Base-by-base conservation (phyloP, 768 basidiomycete species). In the Cyclocybe aegerita region DNA sequence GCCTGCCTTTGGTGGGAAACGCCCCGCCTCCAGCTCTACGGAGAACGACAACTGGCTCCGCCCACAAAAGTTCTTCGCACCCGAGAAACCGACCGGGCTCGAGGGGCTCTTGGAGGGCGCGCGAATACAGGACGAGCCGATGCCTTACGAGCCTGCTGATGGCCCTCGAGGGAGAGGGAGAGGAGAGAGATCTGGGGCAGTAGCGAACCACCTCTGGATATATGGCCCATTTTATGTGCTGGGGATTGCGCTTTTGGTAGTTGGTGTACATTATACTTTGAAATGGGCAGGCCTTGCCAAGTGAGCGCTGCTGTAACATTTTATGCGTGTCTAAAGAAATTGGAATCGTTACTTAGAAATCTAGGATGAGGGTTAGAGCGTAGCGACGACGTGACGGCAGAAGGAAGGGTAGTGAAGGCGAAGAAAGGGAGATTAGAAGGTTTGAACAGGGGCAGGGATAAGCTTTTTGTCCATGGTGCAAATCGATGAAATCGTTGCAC, bases 1-100 rank as follows among this genome's bases (percentile, higher is more conserved):
- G 17, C 60, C 23, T 23, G 23, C 3, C 23, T 2, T 60, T 29
- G 46, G 49, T 48, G 45, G 52, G 51, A 60, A 70, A 57, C 53
- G 50, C 7, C 46, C 54, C 38, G 54, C 61, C 35, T 60, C 67
- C 23, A 23, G 4, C 30, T 54, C 54, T 5, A 59, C 68, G 11
- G 67, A 76, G 14, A 74, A 78, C 46, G 72, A 71, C 7, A 65
- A 70, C 17, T 84, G 78, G 81, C 59, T 91, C 43, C 79, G 82
- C 4, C 87, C 85, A 3, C 88, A 89, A 57, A 76, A 78, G 10
- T 91, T 90, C 62, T 91, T 90, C 56, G 79, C 86, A 11, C 88
- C 88, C 0, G 88, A 90, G 62, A 78, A 81, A 53, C 86, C 88
- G 0, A 91, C 88, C 0, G 88, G 88, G 10, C 73, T 91, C 7